Percentiles rank a stretch among this genome's conserved stretches.
phyloP scores from a whole-genome alignment of 169 alveolate species.

The Plasmodium sp. region DNA sequence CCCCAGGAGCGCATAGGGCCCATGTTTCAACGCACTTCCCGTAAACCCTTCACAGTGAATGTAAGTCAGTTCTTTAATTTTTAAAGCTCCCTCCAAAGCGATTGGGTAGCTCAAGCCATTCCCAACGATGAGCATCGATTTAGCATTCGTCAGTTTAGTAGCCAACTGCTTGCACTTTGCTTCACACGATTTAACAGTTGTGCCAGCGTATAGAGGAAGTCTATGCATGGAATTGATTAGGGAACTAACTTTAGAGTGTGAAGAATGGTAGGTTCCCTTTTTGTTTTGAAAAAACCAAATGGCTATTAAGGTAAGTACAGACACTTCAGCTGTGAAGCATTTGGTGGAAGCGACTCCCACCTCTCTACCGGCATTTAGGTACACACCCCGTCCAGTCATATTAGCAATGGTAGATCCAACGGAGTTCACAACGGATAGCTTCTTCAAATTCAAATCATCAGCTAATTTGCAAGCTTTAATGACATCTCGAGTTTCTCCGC shows the following conservation, averaged over 20 bases:
- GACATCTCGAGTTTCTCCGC: conserved; percentile 98
- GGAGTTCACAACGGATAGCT: conserved; percentile 92
- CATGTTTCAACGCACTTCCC: conserved; percentile 97
- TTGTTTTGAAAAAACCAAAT: conserved; percentile 89
- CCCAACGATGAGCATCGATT: conserved; percentile 85
- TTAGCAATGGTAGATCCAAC: conserved; percentile 94
- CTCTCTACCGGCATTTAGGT: conserved; percentile 97
- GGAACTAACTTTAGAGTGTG: conserved; percentile 36
- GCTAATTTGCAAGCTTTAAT: conserved; percentile 87
- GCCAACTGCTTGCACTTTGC: conserved; percentile 23
- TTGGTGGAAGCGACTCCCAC: conserved; percentile 98
- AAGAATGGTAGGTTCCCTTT: conserved; percentile 6
- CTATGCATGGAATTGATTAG: conserved; percentile 60
- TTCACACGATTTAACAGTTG: conserved; percentile 69
- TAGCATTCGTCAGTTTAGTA: conserved; percentile 57
- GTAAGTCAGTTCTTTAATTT: conserved; percentile 96
- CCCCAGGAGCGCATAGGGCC: conserved; percentile 95
- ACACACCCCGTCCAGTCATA: conserved; percentile 93
- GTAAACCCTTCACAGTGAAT: conserved; percentile 97
- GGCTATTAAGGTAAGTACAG: conserved; percentile 89
- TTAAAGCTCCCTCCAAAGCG: conserved; percentile 98
- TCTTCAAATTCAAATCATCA: conserved; percentile 83
- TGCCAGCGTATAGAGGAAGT: conserved; percentile 54
- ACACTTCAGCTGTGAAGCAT: conserved; percentile 94
- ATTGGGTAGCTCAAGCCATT: conserved; percentile 94